Base-by-base conservation (phyloP, 106 monocot genomes). In the Dendrobium chrysotoxum region DNA sequence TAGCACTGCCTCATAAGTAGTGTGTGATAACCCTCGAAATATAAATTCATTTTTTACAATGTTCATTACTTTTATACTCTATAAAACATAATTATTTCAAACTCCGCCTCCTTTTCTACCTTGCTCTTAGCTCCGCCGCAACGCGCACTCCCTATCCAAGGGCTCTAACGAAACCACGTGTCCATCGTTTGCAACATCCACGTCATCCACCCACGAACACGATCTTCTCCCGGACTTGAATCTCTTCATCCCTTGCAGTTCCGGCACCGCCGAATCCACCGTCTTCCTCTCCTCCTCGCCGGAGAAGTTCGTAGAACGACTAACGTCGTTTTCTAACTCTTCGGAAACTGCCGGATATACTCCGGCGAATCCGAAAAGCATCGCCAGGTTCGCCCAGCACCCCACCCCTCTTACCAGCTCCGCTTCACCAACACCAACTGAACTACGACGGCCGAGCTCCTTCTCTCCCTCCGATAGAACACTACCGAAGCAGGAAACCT, bases 401-500 rank as follows among this genome's bases (percentile, higher is more conserved):
- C 13, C 21, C 4, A 23, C 21, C 42, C 86, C 73, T 1, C 15
- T 55, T 9, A 45, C 77, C 41, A 38, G 10, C 44, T 76, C 76
- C 17, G 2, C 75, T 53, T 41, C 58, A 64, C 4, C 40, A 61
- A 54, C 12, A 38, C 41, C 13, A 38, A 10, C 26, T 5, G n/a
- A 30, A 28, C 21, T 28, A 25, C 28, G 65, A 4, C 38, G 75
- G 50, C 50, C 13, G 61, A 61, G 0, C 44, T 20, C 45, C 55
- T 76, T n/a, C 44, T 84, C 87, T 73, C 81, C 7, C 21, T 82
- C 85, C 5, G 92, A 92, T 16, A 86, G 70, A 16, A 92, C 90
- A 53, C 86, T 90, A 8, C 90, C 92, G 55, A 92, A 81, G 66
- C 90, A 92, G 40, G 92, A 92, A 4, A 90, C 90, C 81, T 92